Evolutionary conservation across 2,329 filamentous ascomycete genomes (phyloP).

Genomic region (Cercospora sojina): DNA sequence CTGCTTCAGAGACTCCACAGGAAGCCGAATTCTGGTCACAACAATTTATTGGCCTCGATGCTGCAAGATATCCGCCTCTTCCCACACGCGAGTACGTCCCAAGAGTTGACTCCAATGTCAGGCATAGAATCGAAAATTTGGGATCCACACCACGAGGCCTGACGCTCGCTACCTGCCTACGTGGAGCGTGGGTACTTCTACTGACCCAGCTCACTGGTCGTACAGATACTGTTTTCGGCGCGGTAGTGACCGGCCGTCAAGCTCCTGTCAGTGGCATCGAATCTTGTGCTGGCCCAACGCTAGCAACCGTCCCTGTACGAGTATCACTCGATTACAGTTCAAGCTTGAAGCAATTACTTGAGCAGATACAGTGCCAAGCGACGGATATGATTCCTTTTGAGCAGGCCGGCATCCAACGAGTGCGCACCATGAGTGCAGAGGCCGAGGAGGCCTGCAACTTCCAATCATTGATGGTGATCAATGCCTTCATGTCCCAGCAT

Average conservation of each 20-base stretch:
- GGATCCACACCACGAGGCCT: background rate
- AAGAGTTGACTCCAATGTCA: background rate
- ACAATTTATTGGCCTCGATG: slow-evolving; percentile 7
- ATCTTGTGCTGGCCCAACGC: slow-evolving; percentile 14
- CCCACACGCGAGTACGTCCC: background rate
- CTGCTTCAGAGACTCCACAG: background rate
- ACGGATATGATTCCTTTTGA: slow-evolving; percentile 19
- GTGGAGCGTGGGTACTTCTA: slow-evolving; percentile 19
- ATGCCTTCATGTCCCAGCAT: slow-evolving; percentile 33
- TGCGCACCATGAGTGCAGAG: slow-evolving; percentile 3
- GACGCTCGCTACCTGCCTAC: slow-evolving; percentile 4
- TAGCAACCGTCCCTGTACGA: slow-evolving; percentile 18
- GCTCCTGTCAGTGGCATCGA: slow-evolving; percentile 14
- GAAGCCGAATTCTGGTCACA: slow-evolving; percentile 8
- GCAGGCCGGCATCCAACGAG: slow-evolving; percentile 11
- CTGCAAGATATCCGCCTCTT: slow-evolving; percentile 4
- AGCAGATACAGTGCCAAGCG: slow-evolving; percentile 14
- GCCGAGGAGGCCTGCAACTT: slow-evolving; percentile 51
- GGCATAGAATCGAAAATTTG: background rate
- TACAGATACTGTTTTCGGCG: slow-evolving; percentile 15
- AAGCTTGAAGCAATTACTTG: slow-evolving; percentile 7
- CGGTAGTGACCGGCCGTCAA: slow-evolving; percentile 12
- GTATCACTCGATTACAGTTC: background rate
- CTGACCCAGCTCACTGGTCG: slow-evolving; percentile 6
- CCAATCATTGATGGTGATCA: slow-evolving; percentile 56